Base-by-base conservation (phyloP, 1,284 basidiomycete genomes). In the Anthracocystis walkeri region DNA sequence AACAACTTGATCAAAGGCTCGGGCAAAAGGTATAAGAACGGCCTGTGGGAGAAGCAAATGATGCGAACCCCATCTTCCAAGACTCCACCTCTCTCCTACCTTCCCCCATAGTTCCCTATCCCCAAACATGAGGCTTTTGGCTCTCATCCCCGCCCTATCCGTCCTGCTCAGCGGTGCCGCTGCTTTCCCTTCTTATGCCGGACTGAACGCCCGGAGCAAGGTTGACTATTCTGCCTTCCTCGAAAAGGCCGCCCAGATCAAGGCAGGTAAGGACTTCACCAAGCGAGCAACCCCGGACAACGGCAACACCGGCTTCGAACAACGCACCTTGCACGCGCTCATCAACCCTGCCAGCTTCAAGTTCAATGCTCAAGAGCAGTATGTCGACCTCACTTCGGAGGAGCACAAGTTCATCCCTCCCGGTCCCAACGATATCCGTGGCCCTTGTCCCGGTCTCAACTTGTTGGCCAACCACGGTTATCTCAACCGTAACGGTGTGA, bases 371-470 rank as follows among this genome's bases (percentile, higher is more conserved):
- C 8, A 76, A 35, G 67, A 63, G 59, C 77, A 79, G 57, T 40
- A 60, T 42, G 52, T 79, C 31, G 72, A 75, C 55, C 60, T 79
- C 10, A 67, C 68, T 29, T 71, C 67, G 38, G 78, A 75, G 29
- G 62, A 75, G 65, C 78, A 79, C 72, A 68, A 78, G 66, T 79
- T 72, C 58, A 63, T 69, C 48, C 51, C 78, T 38, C 78, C 78
- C 11, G 72, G 72, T 16, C 65, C 76, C 14, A 63, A 58, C 45
- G 78, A 79, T 35, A 79, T 78, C 64, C 72, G 78, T 48, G 78
- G 78, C 18, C 76, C 75, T 35, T 79, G 78, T 48, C 78, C 76
- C 44, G 78, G 75, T 52, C 75, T 77, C 63, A 77, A 74, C 62
- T 23, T 74, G 48, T 49, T 80, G 41, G 64, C 78, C 52, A 80